These are phyloP conservation scores for Abrus precatorius DNA, from an alignment of 306 rosid species.

Conservation along the genomic window DNA sequence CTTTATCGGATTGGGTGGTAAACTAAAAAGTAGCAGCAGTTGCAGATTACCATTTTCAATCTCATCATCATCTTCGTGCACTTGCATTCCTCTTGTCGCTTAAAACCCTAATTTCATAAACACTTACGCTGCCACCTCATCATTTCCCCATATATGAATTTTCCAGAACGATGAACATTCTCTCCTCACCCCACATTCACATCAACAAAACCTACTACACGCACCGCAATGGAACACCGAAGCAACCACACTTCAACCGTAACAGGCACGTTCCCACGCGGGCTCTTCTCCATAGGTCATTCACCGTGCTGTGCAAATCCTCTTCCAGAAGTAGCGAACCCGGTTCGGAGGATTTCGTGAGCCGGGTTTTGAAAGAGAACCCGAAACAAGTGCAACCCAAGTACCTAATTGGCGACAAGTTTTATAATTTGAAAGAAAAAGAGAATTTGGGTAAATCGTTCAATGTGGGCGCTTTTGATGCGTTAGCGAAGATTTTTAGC, in stretches of 20 bases:
- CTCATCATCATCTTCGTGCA: constrained; percentile 14
- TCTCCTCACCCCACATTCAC: constrained; percentile 61
- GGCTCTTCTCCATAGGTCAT: constrained; percentile 52
- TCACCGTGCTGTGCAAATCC: constrained; percentile 62
- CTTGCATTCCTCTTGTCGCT: constrained; percentile 7
- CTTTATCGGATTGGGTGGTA: constrained; percentile 43
- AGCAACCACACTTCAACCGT: constrained; percentile 48
- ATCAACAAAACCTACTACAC: constrained; percentile 54
- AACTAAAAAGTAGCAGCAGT: neutral
- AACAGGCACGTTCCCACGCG: constrained; percentile 47
- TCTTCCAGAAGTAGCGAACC: constrained; percentile 47
- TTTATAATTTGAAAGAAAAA: constrained; percentile 72
- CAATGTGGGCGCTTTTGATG: constrained; percentile 55
- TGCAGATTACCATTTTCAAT: constrained; percentile 21
- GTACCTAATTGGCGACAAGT: constrained; percentile 74
- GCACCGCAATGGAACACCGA: constrained; percentile 49
- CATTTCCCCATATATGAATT: constrained; percentile 43
- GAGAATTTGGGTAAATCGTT: constrained; percentile 60
- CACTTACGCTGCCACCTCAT: constrained; percentile 6
- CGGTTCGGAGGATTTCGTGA: constrained; percentile 71
- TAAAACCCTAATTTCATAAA: constrained; percentile 46
- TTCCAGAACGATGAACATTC: constrained; percentile 62
- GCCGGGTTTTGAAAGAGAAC: constrained; percentile 85
- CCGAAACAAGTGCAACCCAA: constrained; percentile 94
- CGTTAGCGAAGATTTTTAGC: constrained; percentile 60